Conservation (phyloP, 2,329 filamentous ascomycete genomes). For the Fusarium liriodendri region DNA sequence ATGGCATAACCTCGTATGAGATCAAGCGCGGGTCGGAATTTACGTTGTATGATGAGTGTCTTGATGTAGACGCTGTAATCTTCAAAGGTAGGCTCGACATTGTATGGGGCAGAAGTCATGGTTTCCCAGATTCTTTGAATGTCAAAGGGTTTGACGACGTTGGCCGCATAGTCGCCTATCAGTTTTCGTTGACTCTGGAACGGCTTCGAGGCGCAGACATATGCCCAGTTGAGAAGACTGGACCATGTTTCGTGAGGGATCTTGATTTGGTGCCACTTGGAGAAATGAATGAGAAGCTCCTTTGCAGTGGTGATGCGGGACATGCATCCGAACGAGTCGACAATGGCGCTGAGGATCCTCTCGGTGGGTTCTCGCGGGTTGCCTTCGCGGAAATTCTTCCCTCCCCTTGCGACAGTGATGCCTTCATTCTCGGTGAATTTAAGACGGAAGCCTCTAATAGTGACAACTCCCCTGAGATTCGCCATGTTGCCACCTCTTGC, state of each 20-base stretch:
- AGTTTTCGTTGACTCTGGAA: conserved; percentile 51
- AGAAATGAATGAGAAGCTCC: conserved; percentile 71
- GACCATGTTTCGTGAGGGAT: conserved; percentile 72
- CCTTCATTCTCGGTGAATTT: conserved; percentile 29
- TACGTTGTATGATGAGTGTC: conserved; percentile 48
- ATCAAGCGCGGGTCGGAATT: conserved; percentile 47
- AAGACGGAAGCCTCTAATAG: conserved; percentile 47
- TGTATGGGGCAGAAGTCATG: conserved; percentile 70
- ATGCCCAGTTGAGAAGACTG: conserved; percentile 75
- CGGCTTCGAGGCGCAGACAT: conserved; percentile 61
- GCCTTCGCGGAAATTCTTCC: conserved; percentile 54
- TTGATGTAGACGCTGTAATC: conserved; percentile 63
- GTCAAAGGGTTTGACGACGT: conserved; percentile 54
- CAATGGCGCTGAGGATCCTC: conserved; percentile 72
- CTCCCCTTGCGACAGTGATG: conserved; percentile 44
- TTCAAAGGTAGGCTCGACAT: conserved; percentile 65
- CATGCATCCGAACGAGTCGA: conserved; percentile 75
- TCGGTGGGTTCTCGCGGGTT: conserved; percentile 69
- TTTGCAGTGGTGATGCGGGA: conserved; percentile 70
- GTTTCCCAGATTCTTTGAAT: conserved; percentile 66
- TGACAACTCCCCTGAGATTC: conserved; percentile 50
- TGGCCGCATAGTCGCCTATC: conserved; percentile 43
- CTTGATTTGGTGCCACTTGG: conserved; percentile 66
- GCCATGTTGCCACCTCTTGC: conserved; percentile 51
- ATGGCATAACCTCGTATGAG: conserved; percentile 55